Conservation (phyloP, 441 rosid genomes). For the Flueggea neowawraea region DNA sequence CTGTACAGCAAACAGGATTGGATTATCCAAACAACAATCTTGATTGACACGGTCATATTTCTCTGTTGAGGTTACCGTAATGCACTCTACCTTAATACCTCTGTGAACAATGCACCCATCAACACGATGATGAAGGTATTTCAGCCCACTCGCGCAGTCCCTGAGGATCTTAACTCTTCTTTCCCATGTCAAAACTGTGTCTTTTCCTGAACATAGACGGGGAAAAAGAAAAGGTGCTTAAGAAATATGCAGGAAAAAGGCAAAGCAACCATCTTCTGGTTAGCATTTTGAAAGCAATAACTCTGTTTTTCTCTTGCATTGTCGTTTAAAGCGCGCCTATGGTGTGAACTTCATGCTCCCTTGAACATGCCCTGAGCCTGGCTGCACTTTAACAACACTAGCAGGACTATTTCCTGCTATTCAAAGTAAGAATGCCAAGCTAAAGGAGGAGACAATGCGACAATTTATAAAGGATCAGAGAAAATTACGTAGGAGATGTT, state of each 20-base stretch:
- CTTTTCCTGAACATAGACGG: slow-evolving; percentile 33
- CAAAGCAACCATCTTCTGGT: background rate
- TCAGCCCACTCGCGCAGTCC: slow-evolving; percentile 53
- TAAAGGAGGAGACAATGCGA: too few relatives aligned
- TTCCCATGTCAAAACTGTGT: slow-evolving; percentile 45
- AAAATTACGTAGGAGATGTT: slow-evolving; percentile 42
- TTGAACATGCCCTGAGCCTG: too few relatives aligned
- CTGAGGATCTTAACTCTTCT: slow-evolving; percentile 55
- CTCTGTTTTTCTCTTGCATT: too few relatives aligned
- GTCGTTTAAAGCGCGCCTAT: too few relatives aligned
- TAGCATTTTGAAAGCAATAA: background rate
- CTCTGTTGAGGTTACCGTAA: background rate
- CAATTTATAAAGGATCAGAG: background rate
- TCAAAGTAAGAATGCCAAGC: too few relatives aligned
- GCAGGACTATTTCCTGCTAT: too few relatives aligned
- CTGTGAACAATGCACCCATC: slow-evolving; percentile 79
- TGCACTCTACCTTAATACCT: slow-evolving; percentile 51
- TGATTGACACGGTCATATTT: background rate
- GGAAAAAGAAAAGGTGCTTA: background rate
- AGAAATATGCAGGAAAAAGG: background rate
- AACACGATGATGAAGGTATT: slow-evolving; percentile 53
- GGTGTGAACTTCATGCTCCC: too few relatives aligned
- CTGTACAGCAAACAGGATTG: slow-evolving; percentile 27
- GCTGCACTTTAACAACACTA: too few relatives aligned
- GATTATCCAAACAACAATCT: background rate